Percentiles rank a stretch among this genome's conserved stretches.
phyloP scores from a whole-genome alignment of 2,329 filamentous ascomycete species.

The Zymoseptoria crescenta region DNA sequence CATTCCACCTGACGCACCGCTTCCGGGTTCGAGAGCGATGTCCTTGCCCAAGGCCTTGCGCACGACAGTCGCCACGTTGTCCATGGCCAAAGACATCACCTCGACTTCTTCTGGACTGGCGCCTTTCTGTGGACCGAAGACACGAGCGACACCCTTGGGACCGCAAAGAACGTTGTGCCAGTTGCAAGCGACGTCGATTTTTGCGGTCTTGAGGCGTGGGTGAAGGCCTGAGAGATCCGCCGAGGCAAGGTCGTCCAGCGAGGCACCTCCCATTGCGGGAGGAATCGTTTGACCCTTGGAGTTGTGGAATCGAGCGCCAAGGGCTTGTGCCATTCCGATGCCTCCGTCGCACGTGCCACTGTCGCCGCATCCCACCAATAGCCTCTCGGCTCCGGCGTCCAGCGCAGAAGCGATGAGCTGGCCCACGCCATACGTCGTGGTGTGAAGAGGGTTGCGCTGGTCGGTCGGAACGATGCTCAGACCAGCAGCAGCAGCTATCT shows the following conservation, averaged over 20 bases:
- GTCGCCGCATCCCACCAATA: conserved; percentile 48
- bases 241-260: conserved; percentile 31
- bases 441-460: conserved; percentile 40
- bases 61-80: conserved; percentile 35
- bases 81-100: conserved; percentile 37
- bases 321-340: conserved; percentile 47
- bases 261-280: conserved; percentile 35
- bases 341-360: conserved; percentile 49
- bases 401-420: conserved; percentile 42
- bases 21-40: conserved; percentile 37
- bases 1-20: conserved; percentile 47
- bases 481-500: conserved; percentile 48
- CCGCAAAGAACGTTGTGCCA: conserved; percentile 47
- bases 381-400: conserved; percentile 38
- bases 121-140: conserved; percentile 48
- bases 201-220: conserved; percentile 30
- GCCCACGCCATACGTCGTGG: conserved; percentile 47
- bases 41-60: conserved; percentile 30
- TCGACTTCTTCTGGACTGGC: conserved; percentile 39
- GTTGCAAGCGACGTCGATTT: conserved; percentile 46
- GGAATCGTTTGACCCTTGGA: conserved; percentile 32
- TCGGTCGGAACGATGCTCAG: conserved; percentile 42
- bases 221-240: conserved; percentile 38
- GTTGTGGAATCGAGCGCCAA: conserved; percentile 41
- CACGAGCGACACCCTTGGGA: conserved; percentile 40